Evolutionary conservation across 805 yeast species (phyloP).

Genomic region (Kazachstania viticola): DNA sequence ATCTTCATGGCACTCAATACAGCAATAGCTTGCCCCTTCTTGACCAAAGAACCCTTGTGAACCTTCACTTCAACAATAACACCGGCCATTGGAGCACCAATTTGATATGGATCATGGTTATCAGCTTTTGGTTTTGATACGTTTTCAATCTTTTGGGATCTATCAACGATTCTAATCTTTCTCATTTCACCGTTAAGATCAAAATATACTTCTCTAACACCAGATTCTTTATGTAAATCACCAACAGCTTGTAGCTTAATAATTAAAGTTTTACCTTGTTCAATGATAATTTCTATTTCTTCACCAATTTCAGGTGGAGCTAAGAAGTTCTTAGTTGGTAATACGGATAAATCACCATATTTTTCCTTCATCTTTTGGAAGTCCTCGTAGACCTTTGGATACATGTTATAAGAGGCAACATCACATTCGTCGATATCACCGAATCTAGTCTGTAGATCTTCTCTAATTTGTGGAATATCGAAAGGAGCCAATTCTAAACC

Average conservation of each 20-base stretch:
- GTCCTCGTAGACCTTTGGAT: slow-evolving; percentile 92
- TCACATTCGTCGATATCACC: slow-evolving; percentile 77
- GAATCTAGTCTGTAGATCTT: slow-evolving; percentile 66
- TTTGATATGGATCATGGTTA: slow-evolving; percentile 73
- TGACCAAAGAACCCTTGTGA: slow-evolving; percentile 75
- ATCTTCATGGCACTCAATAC: slow-evolving; percentile 97
- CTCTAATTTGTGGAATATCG: slow-evolving; percentile 58
- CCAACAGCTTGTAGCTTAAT: slow-evolving; percentile 88
- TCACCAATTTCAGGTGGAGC: slow-evolving; percentile 81
- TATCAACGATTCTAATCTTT: slow-evolving; percentile 86
- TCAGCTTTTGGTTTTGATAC: slow-evolving; percentile 87
- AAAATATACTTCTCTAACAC: slow-evolving; percentile 91
- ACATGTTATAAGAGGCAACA: slow-evolving; percentile 93
- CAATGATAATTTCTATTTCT: slow-evolving; percentile 81
- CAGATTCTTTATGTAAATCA: slow-evolving; percentile 73
- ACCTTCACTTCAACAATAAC: slow-evolving; percentile 91
- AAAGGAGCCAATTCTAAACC: slow-evolving; percentile 84
- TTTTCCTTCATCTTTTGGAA: slow-evolving; percentile 61
- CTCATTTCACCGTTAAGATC: slow-evolving; percentile 98
- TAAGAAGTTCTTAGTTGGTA: slow-evolving; percentile 86
- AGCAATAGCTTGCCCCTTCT: slow-evolving; percentile 93
- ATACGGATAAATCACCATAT: slow-evolving; percentile 86
- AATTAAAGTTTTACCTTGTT: slow-evolving; percentile 88
- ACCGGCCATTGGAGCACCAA: slow-evolving; percentile 99
- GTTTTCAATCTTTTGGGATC: slow-evolving; percentile 73